Conservation (phyloP, 208 protist genomes). For the Wallacemonas rigidus region DNA sequence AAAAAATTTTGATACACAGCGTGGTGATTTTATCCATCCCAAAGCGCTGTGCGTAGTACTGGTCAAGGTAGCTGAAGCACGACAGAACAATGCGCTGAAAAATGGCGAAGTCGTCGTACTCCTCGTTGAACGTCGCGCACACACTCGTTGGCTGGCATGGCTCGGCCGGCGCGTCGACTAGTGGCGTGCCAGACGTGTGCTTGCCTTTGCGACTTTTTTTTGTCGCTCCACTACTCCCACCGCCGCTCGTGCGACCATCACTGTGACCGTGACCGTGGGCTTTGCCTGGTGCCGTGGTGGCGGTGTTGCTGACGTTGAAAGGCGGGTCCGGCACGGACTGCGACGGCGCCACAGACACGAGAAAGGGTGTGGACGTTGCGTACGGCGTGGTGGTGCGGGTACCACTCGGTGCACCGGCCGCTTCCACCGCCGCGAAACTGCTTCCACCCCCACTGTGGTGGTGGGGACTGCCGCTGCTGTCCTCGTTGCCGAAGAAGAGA, state of each 20-base stretch:
- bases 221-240: constrained; percentile 3
- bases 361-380: too few species aligned
- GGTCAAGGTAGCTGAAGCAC: constrained; percentile 85
- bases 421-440: neutral
- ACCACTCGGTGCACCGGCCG: neutral
- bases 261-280: neutral
- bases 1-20: constrained; percentile 83
- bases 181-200: neutral
- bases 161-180: too few species aligned
- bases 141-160: constrained; percentile 6
- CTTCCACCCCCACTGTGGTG: neutral
- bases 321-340: too few species aligned
- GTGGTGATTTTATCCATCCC: constrained; percentile 68
- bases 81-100: constrained; percentile 74
- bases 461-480: constrained; percentile 2
- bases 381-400: too few species aligned
- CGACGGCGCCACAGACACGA: too few species aligned
- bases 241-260: neutral
- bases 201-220: constrained; percentile 1
- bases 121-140: constrained; percentile 51
- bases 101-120: constrained; percentile 55
- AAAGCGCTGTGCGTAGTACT: constrained; percentile 70
- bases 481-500: constrained; percentile 19
- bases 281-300: too few species aligned
- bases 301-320: neutral